A percentile compares a stretch with the other conserved stretches of the same genome.
Evolutionary conservation across 176 grass and related monocot genomes (phyloP).

Genomic region (Avena sativa): DNA sequence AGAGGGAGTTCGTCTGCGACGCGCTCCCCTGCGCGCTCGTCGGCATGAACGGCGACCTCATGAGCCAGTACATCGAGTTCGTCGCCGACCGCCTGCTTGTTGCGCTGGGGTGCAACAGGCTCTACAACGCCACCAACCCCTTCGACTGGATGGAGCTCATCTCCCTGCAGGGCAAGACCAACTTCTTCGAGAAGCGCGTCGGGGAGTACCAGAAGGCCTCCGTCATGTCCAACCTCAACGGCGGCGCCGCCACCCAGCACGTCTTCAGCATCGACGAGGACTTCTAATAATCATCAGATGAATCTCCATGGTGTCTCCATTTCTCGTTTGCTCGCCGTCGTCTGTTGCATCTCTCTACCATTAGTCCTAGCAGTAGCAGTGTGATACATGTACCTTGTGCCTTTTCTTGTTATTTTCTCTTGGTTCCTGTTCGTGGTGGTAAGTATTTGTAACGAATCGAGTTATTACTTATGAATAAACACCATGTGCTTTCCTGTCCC

Average conservation of each 20-base stretch:
- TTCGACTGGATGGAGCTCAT: slow-evolving; percentile 96
- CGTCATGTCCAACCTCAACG: slow-evolving; percentile 74
- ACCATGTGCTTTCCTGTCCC: neutral
- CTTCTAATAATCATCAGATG: slow-evolving; percentile 42
- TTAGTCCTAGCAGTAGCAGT: neutral
- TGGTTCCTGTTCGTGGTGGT: slow-evolving; percentile 18
- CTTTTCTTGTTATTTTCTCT: neutral
- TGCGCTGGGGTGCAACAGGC: slow-evolving; percentile 56
- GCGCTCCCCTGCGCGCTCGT: slow-evolving; percentile 69
- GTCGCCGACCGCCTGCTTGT: slow-evolving; percentile 80
- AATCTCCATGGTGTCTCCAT: neutral
- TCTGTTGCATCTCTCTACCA: neutral
- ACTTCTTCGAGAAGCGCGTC: slow-evolving; percentile 92
- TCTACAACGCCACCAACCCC: slow-evolving; percentile 67
- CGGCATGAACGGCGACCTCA: slow-evolving; percentile 77
- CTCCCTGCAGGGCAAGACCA: slow-evolving; percentile 85
- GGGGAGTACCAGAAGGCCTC: slow-evolving; percentile 85
- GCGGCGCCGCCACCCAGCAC: slow-evolving; percentile 44
- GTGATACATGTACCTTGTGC: slow-evolving; percentile 19
- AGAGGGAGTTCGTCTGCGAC: slow-evolving; percentile 87
- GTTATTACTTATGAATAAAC: neutral
- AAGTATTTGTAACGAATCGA: slow-evolving; percentile 32
- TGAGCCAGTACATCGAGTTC: slow-evolving; percentile 82
- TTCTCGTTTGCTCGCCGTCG: neutral
- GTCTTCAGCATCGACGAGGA: slow-evolving; percentile 91